Evolutionary conservation across 202 grass and related monocot species (phyloP), one percentile per base, ranked within the genome.

Genomic region (Sporobolus alterniflorus): DNA sequence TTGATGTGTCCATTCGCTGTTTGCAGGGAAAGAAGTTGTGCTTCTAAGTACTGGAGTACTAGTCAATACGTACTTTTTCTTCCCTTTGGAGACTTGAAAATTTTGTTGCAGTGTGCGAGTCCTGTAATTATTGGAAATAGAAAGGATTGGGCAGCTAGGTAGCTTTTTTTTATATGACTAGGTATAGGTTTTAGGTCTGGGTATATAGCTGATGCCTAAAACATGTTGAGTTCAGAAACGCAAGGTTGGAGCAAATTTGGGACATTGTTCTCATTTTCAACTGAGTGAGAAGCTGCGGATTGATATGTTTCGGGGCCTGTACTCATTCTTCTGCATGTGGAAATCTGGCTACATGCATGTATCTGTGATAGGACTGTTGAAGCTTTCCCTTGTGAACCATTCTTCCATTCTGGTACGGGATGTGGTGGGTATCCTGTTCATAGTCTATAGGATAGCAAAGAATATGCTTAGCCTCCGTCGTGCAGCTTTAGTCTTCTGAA

Each of bases 21-120:
- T 81, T 89, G 56, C 82, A 96, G 93, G 88, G 82, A 25, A 89
- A 77, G 71, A 91, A 88, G 55, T 76, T 89, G 24, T 93, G 93
- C 62, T 91, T 88, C 74, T 93, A 46, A 92, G 66, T 29, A 52
- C 11, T 14, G 71, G 75, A 73, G 48, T 67, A 13, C 28, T 40
- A 24, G 55, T 17, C 30, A 36, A 50, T 29, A n/a, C n/a, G n/a
- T n/a, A 59, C 28, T 29, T 41, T 68, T 40, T 24, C 1, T 33
- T 13, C 34, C 62, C 26, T 30, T 52, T 43, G 18, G 57, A 39
- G 54, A n/a, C 12, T 12, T 74, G 36, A 44, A 64, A 74, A 47
- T 82, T 60, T 69, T 84, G 12, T 74, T 73, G 24, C 1, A 0
- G 18, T 56, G n/a, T 83, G 22, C 55, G 79, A 75, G 8, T 64